Evolutionary conservation across 2,329 filamentous ascomycete species (phyloP), one percentile per base, ranked within the genome.

Genomic region (Beauveria sp.): DNA sequence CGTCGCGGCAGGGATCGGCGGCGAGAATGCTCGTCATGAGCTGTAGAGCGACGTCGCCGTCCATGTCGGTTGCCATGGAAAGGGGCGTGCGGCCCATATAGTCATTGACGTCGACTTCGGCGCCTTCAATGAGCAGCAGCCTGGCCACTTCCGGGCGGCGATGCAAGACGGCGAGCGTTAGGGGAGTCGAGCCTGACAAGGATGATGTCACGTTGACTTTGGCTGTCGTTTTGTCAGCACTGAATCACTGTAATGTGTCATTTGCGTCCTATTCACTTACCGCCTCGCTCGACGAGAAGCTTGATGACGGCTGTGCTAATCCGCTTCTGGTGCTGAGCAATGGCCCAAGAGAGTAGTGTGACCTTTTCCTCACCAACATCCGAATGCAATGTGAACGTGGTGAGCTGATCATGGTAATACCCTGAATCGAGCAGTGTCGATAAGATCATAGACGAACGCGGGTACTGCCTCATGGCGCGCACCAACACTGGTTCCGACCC

Each of bases 291-390:
- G n/a, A 89, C 72, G 22, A 89, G 74, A 53, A 84, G 71, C 64
- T 82, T 76, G 61, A 89, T 81, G 49, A 88, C 73, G 5, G 75
- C 70, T 40, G 81, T 83, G 70, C 83, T 86, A 56, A 88, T 78
- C 64, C 79, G 80, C 70, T 88, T 88, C 65, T 87, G 83, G 0
- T 83, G 83, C 64, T 88, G 84, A 7, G 83, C 73, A 57, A 89
- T 75, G 0, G 83, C 79, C 86, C 86, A 89, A 56, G 81, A 74
- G 8, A 89, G 72, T 2, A 86, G 74, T 1, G 82, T 83, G 50
- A 86, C 77, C 10, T 76, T 73, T 69, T 89, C 86, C 3, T 77
- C 79, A 1, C 80, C 77, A 0, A 79, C 63, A 12, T 79, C 76
- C 0, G 79, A 73, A 61, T 81, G 72, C 2, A 83, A 74, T 3